Evolutionary conservation across 495 filamentous ascomycete species (phyloP).

Genomic region (Cenococcum geophilum): DNA sequence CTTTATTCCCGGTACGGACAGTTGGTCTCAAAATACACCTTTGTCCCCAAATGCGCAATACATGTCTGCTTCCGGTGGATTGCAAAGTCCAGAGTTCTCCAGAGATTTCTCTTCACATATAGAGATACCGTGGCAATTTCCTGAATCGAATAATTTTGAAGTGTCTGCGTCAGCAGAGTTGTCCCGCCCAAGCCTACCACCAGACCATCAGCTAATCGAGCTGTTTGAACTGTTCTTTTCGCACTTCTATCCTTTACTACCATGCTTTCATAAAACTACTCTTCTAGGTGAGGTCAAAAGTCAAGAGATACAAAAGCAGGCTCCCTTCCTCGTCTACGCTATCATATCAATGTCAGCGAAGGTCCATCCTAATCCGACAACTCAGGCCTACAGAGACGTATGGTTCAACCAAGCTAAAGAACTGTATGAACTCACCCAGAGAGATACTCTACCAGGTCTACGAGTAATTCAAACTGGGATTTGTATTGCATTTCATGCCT

Average conservation of each 20-base stretch:
- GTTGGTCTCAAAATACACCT: no score
- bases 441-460: constrained; percentile 12
- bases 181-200: constrained; percentile 2
- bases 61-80: no score
- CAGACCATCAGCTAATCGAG: constrained; percentile 10
- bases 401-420: constrained; percentile 24
- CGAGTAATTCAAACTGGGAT: constrained; percentile 17
- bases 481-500: constrained; percentile 13
- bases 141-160: no score
- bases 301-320: constrained; percentile 10
- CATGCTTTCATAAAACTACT: constrained; percentile 19
- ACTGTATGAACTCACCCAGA: constrained; percentile 16
- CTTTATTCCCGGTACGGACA: no score
- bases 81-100: no score
- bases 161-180: no score
- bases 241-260: constrained; percentile 10
- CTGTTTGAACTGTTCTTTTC: constrained; percentile 21
- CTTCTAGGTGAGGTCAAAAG: constrained; percentile 10
- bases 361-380: constrained; percentile 13
- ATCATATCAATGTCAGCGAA: constrained; percentile 14
- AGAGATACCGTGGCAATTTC: no score
- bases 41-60: no score
- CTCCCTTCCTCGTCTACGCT: constrained; percentile 16
- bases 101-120: no score
- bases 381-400: background rate